Evolutionary conservation across 352 stramenopile genomes (phyloP), one percentile per base, ranked within the genome.

Genomic region (Peronospora belbahrii): DNA sequence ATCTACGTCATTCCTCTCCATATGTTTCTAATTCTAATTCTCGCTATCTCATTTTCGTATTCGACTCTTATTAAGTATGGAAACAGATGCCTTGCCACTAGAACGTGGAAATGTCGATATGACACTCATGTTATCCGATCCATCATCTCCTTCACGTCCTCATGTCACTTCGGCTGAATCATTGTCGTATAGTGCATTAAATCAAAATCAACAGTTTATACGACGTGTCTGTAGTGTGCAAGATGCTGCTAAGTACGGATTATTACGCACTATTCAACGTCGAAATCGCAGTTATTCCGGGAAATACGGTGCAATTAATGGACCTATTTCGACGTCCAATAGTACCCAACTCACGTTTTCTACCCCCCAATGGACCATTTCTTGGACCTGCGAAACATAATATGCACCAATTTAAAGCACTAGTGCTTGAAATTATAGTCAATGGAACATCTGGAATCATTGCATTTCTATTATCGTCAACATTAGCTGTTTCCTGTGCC

Each of bases 391-490:
- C n/a, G n/a, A n/a, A n/a, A n/a, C n/a, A n/a, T 4, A 37, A 59
- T 10, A 17, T 27, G 3, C 30, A 48, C 10, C 53, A 46, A 18
- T 18, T 68, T 6, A 62, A 65, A 39, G 43, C 52, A 0, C 42
- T 67, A 0, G 33, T 54, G 0, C 23, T 69, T 0, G 58, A 72
- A 11, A 41, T 69, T 34, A 40, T 83, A 33, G 72, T 88, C 10
- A 91, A 91, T 45, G 43, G 67, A 8, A 87, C 79, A 9, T 87
- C 76, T 8, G 80, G 80, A 5, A 57, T 88, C 4, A 87, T 91
- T 33, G 80, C 76, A 0, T 91, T 88, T 36, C 20, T 91, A 39
- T 57, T 91, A 9, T 85, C 76, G 6, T 88, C 80, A 0, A 91
- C 80, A 18, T 54, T 91, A 2, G 79, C 80, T 0, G 80, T 91